A percentile compares a stretch with the other conserved stretches of the same genome.
Conservation (phyloP, 2,329 filamentous ascomycete species). For the Ciborinia camelliae region DNA sequence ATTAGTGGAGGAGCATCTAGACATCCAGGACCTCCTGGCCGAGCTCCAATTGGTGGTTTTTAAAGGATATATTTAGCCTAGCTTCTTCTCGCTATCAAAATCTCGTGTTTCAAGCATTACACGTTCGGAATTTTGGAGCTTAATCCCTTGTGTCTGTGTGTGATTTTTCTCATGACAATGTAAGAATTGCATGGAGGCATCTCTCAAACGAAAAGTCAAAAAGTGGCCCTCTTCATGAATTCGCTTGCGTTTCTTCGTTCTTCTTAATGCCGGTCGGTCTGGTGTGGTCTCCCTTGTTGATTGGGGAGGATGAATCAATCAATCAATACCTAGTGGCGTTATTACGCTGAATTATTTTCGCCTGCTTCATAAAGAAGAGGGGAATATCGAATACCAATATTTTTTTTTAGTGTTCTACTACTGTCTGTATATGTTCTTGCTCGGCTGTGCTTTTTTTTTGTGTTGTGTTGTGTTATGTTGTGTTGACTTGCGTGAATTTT, state of each 20-base stretch:
- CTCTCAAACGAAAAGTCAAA: background rate
- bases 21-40: constrained; percentile 15
- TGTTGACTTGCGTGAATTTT: background rate
- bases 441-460: background rate
- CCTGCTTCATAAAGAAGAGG: background rate
- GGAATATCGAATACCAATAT: constrained; percentile 11
- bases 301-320: constrained; percentile 8
- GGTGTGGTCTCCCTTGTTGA: constrained; percentile 8
- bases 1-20: constrained; percentile 39
- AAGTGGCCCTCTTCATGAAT: constrained; percentile 4
- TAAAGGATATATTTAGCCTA: constrained; percentile 9
- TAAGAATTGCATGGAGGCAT: constrained; percentile 6
- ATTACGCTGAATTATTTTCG: constrained; percentile 1
- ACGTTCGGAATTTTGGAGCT: background rate
- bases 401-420: background rate
- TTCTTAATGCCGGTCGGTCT: background rate
- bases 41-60: constrained; percentile 14
- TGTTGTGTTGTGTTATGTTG: background rate
- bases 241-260: background rate
- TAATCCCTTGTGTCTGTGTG: background rate
- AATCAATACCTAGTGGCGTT: constrained; percentile 13
- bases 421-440: background rate
- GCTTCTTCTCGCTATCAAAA: constrained; percentile 10
- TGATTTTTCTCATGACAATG: constrained; percentile 4
- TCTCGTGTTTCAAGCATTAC: constrained; percentile 2